phyloP scores from a whole-genome alignment of 306 rosid genomes.

The Cucurbita argyrosperma region DNA sequence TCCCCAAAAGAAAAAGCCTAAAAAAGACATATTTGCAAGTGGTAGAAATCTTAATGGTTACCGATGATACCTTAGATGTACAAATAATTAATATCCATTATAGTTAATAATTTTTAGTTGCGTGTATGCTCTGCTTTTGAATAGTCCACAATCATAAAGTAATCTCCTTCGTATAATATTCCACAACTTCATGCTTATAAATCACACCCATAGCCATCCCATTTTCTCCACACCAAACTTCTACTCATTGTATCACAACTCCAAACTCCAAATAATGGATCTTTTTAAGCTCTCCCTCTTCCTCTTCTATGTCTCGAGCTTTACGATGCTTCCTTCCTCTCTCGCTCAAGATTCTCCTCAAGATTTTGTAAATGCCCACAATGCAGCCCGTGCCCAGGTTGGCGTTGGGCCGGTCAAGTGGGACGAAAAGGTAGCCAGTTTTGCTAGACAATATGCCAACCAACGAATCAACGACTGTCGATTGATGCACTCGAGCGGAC shows the following conservation, averaged over 20 bases:
- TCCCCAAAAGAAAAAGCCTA: too few species aligned
- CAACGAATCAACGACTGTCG: slow-evolving; percentile 5
- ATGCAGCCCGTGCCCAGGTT: slow-evolving; percentile 20
- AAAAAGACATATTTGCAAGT: too few species aligned
- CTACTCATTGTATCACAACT: neutral
- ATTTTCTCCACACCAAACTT: neutral
- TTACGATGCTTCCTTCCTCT: neutral
- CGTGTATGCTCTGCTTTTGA: neutral
- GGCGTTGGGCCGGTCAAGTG: slow-evolving; percentile 16
- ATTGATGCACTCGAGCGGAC: slow-evolving; percentile 19
- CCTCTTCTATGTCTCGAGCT: neutral
- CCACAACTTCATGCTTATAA: neutral
- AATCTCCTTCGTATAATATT: neutral
- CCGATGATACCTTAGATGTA: too few species aligned
- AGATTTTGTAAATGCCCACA: slow-evolving; percentile 24
- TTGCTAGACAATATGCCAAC: slow-evolving; percentile 15
- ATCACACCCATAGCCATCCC: too few species aligned
- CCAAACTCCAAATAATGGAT: neutral
- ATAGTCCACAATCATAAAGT: neutral
- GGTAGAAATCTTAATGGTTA: too few species aligned
- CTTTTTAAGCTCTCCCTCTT: neutral
- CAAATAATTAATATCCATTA: too few species aligned
- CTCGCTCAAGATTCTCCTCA: slow-evolving; percentile 21
- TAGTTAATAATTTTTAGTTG: neutral
- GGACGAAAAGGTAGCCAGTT: slow-evolving; percentile 10